These are phyloP conservation scores for Penicillium psychrosexuale DNA, from an alignment of 2,329 filamentous ascomycete genomes.

Conservation along the genomic window DNA sequence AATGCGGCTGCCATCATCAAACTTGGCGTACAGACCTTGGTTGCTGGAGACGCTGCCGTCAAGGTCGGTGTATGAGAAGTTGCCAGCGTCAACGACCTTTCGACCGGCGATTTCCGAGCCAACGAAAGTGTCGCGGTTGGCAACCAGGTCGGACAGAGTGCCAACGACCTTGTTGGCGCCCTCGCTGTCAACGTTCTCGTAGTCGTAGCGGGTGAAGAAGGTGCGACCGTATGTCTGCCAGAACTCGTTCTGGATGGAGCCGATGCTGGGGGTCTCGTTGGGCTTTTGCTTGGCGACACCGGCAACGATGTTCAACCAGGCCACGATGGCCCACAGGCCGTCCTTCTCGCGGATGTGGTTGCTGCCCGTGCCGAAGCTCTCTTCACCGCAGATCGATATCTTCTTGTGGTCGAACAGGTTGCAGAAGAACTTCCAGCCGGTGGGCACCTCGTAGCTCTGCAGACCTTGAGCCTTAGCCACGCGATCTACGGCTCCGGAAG, in stretches of 20 bases:
- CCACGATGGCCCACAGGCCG: constrained; percentile 93
- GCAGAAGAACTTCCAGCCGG: constrained; percentile 99
- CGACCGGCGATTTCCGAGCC: constrained; percentile 78
- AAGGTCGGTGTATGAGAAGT: constrained; percentile 98
- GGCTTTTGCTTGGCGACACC: constrained; percentile 81
- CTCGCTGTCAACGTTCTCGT: constrained; percentile 88
- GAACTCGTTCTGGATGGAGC: constrained; percentile 94
- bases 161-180: constrained; percentile 87
- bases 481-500: constrained; percentile 88
- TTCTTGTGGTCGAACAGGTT: constrained; percentile 91
- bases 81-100: constrained; percentile 83
- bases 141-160: constrained; percentile 74
- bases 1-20: constrained; percentile 90
- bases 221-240: constrained; percentile 95
- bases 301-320: constrained; percentile 98
- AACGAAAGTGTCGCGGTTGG: constrained; percentile 69
- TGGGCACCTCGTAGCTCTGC: constrained; percentile 92
- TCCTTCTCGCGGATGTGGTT: constrained; percentile 99
- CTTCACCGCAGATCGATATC: constrained; percentile 97
- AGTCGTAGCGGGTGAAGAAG: constrained; percentile 99
- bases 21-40: constrained; percentile 92
- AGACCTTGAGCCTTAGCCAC: constrained; percentile 94
- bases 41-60: constrained; percentile 94
- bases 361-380: constrained; percentile 95
- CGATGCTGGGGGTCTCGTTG: constrained; percentile 81